These are phyloP conservation scores for Boletus patriciae DNA, from an alignment of 768 basidiomycete genomes.

Conservation along the genomic window DNA sequence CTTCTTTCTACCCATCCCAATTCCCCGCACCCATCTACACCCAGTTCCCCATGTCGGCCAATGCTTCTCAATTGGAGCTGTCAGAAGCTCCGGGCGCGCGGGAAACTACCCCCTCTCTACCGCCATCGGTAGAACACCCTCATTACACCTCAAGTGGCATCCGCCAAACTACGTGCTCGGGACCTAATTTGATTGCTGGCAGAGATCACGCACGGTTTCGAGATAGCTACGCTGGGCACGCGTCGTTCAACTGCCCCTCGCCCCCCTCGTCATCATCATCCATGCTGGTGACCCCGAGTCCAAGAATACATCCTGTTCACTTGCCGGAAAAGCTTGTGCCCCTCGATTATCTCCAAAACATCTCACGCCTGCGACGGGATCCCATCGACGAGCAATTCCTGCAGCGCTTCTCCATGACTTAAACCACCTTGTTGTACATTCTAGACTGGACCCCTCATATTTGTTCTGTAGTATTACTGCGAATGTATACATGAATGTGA, in stretches of 20 bases:
- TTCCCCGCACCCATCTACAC: slow-evolving; percentile 25
- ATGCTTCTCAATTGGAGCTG: slow-evolving; percentile 26
- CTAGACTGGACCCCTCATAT: slow-evolving; percentile 24
- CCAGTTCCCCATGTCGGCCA: slow-evolving; percentile 36
- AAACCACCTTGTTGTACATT: slow-evolving; percentile 16
- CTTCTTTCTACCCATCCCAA: slow-evolving; percentile 26
- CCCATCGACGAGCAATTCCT: slow-evolving; percentile 65
- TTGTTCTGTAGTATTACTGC: no score
- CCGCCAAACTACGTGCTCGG: slow-evolving; percentile 36
- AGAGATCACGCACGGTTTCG: slow-evolving; percentile 25
- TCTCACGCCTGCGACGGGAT: slow-evolving; percentile 55
- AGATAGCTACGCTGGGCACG: slow-evolving; percentile 20
- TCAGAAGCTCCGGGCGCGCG: slow-evolving; percentile 23
- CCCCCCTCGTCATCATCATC: slow-evolving; percentile 42
- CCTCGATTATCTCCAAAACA: slow-evolving; percentile 58
- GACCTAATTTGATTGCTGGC: slow-evolving; percentile 24
- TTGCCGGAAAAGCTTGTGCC: slow-evolving; percentile 53
- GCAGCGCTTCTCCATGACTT: slow-evolving; percentile 50
- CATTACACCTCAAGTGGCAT: slow-evolving; percentile 17
- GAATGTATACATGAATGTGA: no score
- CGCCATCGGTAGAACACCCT: slow-evolving; percentile 29
- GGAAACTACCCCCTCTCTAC: slow-evolving; percentile 32
- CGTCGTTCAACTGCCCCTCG: slow-evolving; percentile 28
- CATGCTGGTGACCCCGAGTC: slow-evolving; percentile 38
- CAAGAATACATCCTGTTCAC: slow-evolving; percentile 20